Evolutionary conservation across 1,284 basidiomycete species (phyloP), one percentile per base, ranked within the genome.

Genomic region (Cystobasidium slooffiae): DNA sequence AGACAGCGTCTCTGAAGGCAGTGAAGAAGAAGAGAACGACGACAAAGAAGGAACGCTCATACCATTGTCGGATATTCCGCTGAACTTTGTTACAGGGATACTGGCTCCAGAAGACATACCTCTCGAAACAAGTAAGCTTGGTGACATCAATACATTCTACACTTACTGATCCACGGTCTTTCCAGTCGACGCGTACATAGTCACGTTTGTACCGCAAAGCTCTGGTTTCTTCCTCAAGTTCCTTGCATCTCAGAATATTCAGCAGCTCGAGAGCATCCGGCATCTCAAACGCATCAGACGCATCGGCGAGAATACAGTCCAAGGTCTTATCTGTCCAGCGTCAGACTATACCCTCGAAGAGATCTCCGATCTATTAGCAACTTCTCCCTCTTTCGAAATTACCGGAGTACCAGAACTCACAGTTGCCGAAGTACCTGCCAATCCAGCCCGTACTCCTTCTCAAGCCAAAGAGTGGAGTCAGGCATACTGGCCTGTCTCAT

Each of bases 401-500:
- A 9, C 55, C n/a, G 12, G 85, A 53, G 64, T 64, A 43, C 84
- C 83, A 39, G 85, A 84, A 20, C 63, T 82, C 3, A 82, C 84
- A 79, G 81, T 85, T 0, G 80, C 87, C 1, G 78, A 84, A 0
- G 91, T 97, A 0, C 94, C 96, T 0, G 83, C 85, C 24, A 85
- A 86, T 8, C 85, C 89, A 6, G 94, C 94, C 0, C 84, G 91
- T 1, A 93, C 91, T 0, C 85, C 85, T 1, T 85, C 85, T 16
- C 90, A 94, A 20, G 84, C 93, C 3, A 81, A 83, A 0, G 82
- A 84, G 53, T 84, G 83, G 83, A 79, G 79, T 59, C 75, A 76
- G 52, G 82, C 85, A 0, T 82, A 90, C 31, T 96, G 94, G 94
- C 94, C 94, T 0, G 93, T 93, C 7, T 83, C 88, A 7, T 91